Base-by-base conservation (phyloP, 495 filamentous ascomycete genomes). In the Podospora pseudoanserina region DNA sequence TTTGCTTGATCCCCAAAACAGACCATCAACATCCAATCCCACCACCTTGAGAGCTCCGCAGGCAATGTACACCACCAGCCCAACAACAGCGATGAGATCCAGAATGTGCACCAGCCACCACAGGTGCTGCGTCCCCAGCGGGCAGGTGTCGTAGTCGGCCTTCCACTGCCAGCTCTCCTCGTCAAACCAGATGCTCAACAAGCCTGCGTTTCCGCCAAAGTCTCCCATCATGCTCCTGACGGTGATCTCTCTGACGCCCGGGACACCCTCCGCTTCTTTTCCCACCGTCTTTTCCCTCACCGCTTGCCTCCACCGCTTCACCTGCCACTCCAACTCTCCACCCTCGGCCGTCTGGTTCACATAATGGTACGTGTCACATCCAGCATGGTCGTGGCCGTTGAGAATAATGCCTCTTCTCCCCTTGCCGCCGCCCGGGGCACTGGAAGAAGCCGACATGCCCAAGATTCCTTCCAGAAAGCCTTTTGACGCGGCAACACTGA, bases 181-280 rank as follows among this genome's bases (percentile, higher is more conserved):
- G 77, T 98, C 91, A 74, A 93, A 98, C 96, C 96, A 99, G 2
- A 90, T 82, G 55, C 89, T 93, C 56, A 99, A 75, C 32, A 99
- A 80, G 0, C 92, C 96, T 0, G 92, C 94, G 76, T 96, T 93
- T 4, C 95, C 95, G 20, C 87, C 89, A 73, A 88, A 98, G 28
- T 91, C 91, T 27, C 94, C 95, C 95, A 99, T 99, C 95, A 99
- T 97, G 71, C 92, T 96, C n/a, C 92, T 86, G 5, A 98, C 90
- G 0, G 95, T 99, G 64, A 97, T 87, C 79, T 98, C 95, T 2
- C 93, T 81, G n/a, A 97, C 82, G 0, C 86, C 86, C 1, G 86
- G 86, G 1, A 82, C 20, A 0, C 74, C 78, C 0, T 75, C 71
- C 6, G 39, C 9, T 16, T 49, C 39, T 2, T 75, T 72, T 11